Conservation (phyloP, 2,329 filamentous ascomycete genomes). For the Sclerotinia nivalis region DNA sequence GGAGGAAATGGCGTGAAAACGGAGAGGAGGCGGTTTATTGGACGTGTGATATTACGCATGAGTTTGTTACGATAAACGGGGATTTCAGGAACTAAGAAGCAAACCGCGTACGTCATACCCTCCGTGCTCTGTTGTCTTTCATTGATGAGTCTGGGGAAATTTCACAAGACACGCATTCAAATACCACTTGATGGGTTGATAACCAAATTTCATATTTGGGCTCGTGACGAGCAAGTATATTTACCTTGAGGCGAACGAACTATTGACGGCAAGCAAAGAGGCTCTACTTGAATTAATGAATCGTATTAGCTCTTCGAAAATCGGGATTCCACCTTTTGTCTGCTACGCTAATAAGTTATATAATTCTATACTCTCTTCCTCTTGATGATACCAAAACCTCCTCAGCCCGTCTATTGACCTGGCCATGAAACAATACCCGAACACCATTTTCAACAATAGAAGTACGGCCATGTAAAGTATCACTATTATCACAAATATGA, state of each 20-base stretch:
- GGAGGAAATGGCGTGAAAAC: too few species aligned
- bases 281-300: not conserved
- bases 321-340: too few species aligned
- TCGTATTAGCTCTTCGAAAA: not conserved
- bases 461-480: not conserved
- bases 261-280: not conserved
- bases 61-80: conserved; percentile 66
- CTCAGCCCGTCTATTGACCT: not conserved
- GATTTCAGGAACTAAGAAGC: conserved; percentile 57
- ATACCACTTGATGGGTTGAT: not conserved
- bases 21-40: conserved; percentile 64
- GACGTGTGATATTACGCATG: conserved; percentile 84
- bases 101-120: not conserved
- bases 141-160: not conserved
- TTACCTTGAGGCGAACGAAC: not conserved
- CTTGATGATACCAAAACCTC: not conserved
- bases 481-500: not conserved
- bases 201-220: not conserved
- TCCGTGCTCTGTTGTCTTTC: not conserved
- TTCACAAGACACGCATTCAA: not conserved
- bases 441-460: not conserved
- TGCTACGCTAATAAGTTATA: not conserved
- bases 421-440: not conserved
- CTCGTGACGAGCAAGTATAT: not conserved
- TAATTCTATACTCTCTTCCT: not conserved